These are phyloP conservation scores for Carex pumila DNA, from an alignment of 176 grass and related monocot species.

Conservation along the genomic window DNA sequence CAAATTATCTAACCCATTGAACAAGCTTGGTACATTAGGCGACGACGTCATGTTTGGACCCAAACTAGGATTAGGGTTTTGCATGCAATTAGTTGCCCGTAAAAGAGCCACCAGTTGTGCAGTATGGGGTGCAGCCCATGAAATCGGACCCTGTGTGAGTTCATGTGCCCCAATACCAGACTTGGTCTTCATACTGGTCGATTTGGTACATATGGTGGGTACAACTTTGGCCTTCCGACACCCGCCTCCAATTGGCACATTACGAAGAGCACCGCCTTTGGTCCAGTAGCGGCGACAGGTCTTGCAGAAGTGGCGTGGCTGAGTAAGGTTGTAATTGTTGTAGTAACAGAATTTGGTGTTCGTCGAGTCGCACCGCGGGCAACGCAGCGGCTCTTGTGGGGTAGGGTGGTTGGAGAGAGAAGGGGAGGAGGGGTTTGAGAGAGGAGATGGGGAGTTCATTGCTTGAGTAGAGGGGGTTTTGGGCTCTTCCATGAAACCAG, in stretches of 20 bases:
- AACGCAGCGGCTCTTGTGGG: slow-evolving; percentile 28
- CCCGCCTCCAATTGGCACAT: slow-evolving; percentile 34
- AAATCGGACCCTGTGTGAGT: background rate
- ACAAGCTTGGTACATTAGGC: slow-evolving; percentile 4
- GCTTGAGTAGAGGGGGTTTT: slow-evolving; percentile 12
- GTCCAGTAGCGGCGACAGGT: slow-evolving; percentile 43
- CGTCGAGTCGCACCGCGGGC: slow-evolving; percentile 32
- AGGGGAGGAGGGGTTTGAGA: background rate
- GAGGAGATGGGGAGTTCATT: background rate
- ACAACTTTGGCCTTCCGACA: slow-evolving; percentile 36
- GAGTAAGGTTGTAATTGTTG: slow-evolving; percentile 46
- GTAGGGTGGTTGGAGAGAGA: background rate
- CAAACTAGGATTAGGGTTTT: slow-evolving; percentile 18
- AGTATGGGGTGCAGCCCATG: slow-evolving; percentile 18
- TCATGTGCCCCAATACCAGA: background rate
- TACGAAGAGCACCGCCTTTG: slow-evolving; percentile 35
- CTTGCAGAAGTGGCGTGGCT: slow-evolving; percentile 44
- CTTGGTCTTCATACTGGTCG: background rate
- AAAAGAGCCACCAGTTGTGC: slow-evolving; percentile 15
- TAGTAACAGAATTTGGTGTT: slow-evolving; percentile 52
- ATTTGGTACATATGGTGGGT: slow-evolving; percentile 16
- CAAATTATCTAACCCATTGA: slow-evolving; percentile 13
- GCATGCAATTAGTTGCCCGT: slow-evolving; percentile 14
- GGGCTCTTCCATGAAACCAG: slow-evolving; percentile 14
- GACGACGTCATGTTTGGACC: slow-evolving; percentile 1